Percentiles rank a stretch among this genome's conserved stretches.
Evolutionary conservation across 805 yeast genomes (phyloP).

Genomic region (Maudiozyma serrabonitensis): DNA sequence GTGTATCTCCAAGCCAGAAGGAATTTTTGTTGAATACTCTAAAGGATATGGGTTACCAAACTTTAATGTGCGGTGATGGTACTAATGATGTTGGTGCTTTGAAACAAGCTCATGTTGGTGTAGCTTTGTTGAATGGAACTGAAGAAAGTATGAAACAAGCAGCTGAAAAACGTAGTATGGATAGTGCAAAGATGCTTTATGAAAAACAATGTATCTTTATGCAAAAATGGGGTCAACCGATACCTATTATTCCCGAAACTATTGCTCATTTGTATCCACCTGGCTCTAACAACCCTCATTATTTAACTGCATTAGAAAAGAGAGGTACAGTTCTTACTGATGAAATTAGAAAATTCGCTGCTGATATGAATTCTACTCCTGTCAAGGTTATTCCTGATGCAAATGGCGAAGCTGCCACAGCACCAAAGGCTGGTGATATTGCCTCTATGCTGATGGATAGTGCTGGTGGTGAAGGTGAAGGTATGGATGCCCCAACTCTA

Average conservation of each 20-base stretch:
- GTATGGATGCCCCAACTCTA: constrained; percentile 78
- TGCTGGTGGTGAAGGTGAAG: constrained; percentile 32
- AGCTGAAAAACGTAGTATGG: constrained; percentile 67
- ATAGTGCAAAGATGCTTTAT: constrained; percentile 56
- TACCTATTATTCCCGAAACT: constrained; percentile 72
- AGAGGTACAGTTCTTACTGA: constrained; percentile 74
- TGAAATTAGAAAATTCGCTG: constrained; percentile 55
- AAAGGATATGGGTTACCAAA: constrained; percentile 82
- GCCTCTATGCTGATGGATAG: constrained; percentile 32
- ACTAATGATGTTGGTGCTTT: constrained; percentile 99
- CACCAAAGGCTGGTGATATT: constrained; percentile 32
- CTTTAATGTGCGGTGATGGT: constrained; percentile 99
- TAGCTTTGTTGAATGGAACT: constrained; percentile 95
- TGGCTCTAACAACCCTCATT: constrained; percentile 83
- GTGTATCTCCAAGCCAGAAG: constrained; percentile 94
- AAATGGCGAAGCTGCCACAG: constrained; percentile 44
- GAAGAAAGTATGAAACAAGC: constrained; percentile 86
- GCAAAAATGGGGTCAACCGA: constrained; percentile 71
- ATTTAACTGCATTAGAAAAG: constrained; percentile 73
- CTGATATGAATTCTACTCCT: constrained; percentile 36
- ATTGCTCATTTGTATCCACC: constrained; percentile 97
- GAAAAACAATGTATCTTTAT: constrained; percentile 76
- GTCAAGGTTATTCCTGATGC: constrained; percentile 29
- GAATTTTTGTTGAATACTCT: constrained; percentile 78
- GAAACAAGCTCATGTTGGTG: constrained; percentile 97